Percentiles rank a stretch among this genome's conserved stretches.
Evolutionary conservation across 164 flowering plant genomes (phyloP).

Genomic region (Vitis amurensis): DNA sequence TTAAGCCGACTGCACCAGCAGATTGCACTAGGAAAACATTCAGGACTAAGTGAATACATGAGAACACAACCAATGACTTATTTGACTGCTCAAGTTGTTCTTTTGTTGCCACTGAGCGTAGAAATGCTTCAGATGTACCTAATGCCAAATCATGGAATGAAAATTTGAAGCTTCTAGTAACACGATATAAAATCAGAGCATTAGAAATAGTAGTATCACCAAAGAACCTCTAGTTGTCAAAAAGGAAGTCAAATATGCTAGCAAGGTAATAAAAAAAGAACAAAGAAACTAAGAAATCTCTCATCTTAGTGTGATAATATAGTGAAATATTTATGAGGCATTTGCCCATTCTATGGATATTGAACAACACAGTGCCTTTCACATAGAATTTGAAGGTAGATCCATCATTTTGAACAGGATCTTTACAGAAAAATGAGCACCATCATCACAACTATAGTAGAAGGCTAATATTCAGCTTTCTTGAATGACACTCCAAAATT

Average conservation of each 20-base stretch:
- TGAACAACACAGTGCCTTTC: too few relatives aligned
- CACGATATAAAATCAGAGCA: not conserved
- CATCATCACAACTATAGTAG: too few relatives aligned
- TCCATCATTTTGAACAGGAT: too few relatives aligned
- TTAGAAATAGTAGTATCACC: not conserved
- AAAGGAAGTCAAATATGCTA: not conserved
- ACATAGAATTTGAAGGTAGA: too few relatives aligned
- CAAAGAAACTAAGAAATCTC: too few relatives aligned
- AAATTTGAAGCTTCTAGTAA: not conserved
- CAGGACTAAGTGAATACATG: slow-evolving; percentile 59
- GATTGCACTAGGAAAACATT: slow-evolving; percentile 63
- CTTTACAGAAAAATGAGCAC: too few relatives aligned
- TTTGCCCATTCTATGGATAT: too few relatives aligned
- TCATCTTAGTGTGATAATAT: too few relatives aligned
- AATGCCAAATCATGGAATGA: slow-evolving; percentile 18
- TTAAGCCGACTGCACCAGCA: slow-evolving; percentile 86
- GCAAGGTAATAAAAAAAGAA: too few relatives aligned
- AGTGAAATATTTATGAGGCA: too few relatives aligned
- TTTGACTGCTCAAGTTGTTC: slow-evolving; percentile 74
- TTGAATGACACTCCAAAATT: too few relatives aligned
- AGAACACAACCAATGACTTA: slow-evolving; percentile 68
- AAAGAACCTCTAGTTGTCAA: not conserved
- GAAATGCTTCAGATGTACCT: slow-evolving; percentile 99
- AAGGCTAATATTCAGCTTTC: too few relatives aligned
- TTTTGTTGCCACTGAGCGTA: slow-evolving; percentile 90